These are phyloP conservation scores for Pichia terricola DNA, from an alignment of 1,139 yeast species.

Conservation along the genomic window DNA sequence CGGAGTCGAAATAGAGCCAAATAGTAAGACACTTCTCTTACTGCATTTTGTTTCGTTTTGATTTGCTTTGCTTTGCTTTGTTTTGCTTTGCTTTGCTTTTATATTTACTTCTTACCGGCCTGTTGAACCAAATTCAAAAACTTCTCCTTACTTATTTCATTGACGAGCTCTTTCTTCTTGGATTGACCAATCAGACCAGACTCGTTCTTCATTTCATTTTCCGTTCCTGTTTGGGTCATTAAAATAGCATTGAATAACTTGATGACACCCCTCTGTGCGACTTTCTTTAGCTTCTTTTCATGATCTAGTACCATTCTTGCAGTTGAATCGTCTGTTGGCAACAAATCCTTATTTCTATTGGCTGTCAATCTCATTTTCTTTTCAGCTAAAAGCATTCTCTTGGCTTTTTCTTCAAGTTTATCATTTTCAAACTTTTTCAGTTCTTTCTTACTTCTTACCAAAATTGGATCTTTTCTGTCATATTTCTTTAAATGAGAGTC, in stretches of 20 bases:
- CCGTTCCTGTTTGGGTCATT: slow-evolving; percentile 61
- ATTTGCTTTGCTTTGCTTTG: too few relatives aligned
- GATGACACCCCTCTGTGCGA: slow-evolving; percentile 92
- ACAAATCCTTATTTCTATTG: slow-evolving; percentile 54
- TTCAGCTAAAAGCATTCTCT: slow-evolving; percentile 58
- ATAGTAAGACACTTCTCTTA: too few relatives aligned
- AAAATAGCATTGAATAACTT: slow-evolving; percentile 84
- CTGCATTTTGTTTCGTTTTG: too few relatives aligned
- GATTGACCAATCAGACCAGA: slow-evolving; percentile 25
- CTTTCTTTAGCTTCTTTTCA: slow-evolving; percentile 67
- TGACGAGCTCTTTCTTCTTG: slow-evolving; percentile 49
- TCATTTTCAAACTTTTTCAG: slow-evolving; percentile 71
- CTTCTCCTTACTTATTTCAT: slow-evolving; percentile 82
- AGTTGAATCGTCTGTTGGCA: slow-evolving; percentile 42
- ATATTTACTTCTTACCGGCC: background rate
- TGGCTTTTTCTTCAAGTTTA: slow-evolving; percentile 78
- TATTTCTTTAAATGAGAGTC: slow-evolving; percentile 83
- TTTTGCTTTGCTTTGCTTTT: too few relatives aligned
- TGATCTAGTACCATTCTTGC: slow-evolving; percentile 54
- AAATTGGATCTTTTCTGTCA: slow-evolving; percentile 79
- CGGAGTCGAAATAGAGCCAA: too few relatives aligned
- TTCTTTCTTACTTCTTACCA: slow-evolving; percentile 65
- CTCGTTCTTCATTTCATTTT: slow-evolving; percentile 26
- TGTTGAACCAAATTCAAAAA: slow-evolving; percentile 83
- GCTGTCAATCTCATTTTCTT: slow-evolving; percentile 60